Evolutionary conservation across 1,284 basidiomycete species (phyloP), one percentile per base, ranked within the genome.

Genomic region (Naganishia cerealis): DNA sequence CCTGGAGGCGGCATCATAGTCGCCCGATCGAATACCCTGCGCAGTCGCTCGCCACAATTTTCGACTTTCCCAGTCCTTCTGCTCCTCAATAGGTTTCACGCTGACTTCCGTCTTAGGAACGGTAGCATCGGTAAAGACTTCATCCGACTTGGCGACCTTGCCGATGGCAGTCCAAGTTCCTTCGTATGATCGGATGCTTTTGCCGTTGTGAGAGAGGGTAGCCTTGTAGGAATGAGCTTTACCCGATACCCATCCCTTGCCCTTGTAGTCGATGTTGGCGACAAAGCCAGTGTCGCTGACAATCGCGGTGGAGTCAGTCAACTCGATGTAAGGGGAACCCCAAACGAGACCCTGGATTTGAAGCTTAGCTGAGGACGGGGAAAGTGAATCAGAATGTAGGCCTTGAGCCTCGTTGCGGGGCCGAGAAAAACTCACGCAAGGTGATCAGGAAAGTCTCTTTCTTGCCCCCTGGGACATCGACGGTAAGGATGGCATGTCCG

Each of bases 221-320:
- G 95, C 92, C 81, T 94, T 95, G 87, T 91, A 96, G 12, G 88
- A 85, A 82, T 99, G 95, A 2, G 91, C 87, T 81, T 94, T 96
- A 72, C 94, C 94, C 38, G 87, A 87, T 77, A 97, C 94, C 83
- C 94, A 97, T 18, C 66, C 95, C 76, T 92, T 93, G 81, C 94
- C 95, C 75, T 92, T 91, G 86, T 96, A 98, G 74, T 92, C 90
- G 77, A 94, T 88, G 84, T 86, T 84, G 18, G 88, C 85, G 29
- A 86, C 79, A 82, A 85, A 88, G 38, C 90, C 90, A 13, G 89
- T 87, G 53, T 88, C 89, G 61, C 87, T 87, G 75, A 91, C 86
- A 78, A 99, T 97, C 80, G 90, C 87, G 68, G 88, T 90, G 15
- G 86, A 85, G 68, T 96, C 93, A 57, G 86, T 84, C 39, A 98